Evolutionary conservation across 2,329 filamentous ascomycete species (phyloP).

Genomic region (Malbranchea zuffiana): DNA sequence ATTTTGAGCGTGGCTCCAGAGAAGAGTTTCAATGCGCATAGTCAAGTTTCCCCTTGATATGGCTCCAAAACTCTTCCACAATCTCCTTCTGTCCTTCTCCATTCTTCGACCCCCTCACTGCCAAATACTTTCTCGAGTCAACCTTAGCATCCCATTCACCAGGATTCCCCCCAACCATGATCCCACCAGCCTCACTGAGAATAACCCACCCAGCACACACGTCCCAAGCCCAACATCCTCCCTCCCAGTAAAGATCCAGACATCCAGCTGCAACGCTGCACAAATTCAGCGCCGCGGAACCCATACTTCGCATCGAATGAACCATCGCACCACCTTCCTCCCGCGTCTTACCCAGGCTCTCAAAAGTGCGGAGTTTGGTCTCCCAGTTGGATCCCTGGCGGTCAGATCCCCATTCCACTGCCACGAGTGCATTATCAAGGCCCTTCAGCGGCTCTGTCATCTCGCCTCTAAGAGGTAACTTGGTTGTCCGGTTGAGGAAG

Average conservation of each 20-base stretch:
- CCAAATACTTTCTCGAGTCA: constrained; percentile 46
- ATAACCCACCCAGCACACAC: constrained; percentile 55
- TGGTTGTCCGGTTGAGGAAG: constrained; percentile 32
- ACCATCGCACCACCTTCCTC: constrained; percentile 52
- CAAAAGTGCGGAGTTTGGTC: constrained; percentile 46
- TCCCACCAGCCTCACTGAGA: constrained; percentile 49
- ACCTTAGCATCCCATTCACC: constrained; percentile 46
- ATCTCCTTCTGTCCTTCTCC: constrained; percentile 30
- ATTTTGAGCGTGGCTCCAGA: background rate
- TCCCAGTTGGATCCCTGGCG: constrained; percentile 46
- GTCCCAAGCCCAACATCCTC: constrained; percentile 56
- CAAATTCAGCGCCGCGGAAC: constrained; percentile 51
- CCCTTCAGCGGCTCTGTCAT: constrained; percentile 37
- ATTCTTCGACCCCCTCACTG: constrained; percentile 26
- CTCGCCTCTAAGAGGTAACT: constrained; percentile 38
- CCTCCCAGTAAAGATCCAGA: constrained; percentile 55
- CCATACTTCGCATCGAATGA: constrained; percentile 46
- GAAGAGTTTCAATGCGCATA: constrained; percentile 18
- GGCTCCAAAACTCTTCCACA: constrained; percentile 34
- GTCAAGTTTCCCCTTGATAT: constrained; percentile 29
- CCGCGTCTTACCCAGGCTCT: constrained; percentile 36
- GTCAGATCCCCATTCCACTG: constrained; percentile 53
- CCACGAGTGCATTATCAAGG: constrained; percentile 43
- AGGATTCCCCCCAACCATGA: constrained; percentile 48
- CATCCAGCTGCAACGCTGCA: constrained; percentile 48